A percentile compares a stretch with the other conserved stretches of the same genome.
Evolutionary conservation across 2,329 filamentous ascomycete species (phyloP).

Genomic region (Zopfia rhizophila): DNA sequence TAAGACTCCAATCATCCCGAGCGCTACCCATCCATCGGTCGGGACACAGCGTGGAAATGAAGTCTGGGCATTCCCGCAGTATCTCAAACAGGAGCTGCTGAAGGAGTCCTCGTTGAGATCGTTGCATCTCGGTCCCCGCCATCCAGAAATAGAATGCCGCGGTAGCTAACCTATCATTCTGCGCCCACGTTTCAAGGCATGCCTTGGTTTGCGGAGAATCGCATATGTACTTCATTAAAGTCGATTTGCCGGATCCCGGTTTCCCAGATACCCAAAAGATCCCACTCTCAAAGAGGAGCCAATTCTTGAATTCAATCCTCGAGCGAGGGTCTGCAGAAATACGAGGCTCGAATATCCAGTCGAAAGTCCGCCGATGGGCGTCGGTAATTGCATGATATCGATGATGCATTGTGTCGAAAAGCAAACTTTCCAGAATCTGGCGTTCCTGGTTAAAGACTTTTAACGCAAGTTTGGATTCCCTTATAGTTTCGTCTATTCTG

Average conservation of each 20-base stretch:
- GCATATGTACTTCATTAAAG: conserved; percentile 58
- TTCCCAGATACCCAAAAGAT: conserved; percentile 57
- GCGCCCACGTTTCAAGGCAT: conserved; percentile 50
- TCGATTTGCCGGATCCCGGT: conserved; percentile 60
- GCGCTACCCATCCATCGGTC: conserved; percentile 1
- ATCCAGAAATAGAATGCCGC: conserved; percentile 57
- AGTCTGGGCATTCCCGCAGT: conserved; percentile 11
- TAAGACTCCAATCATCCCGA: neutral
- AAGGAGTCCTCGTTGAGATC: conserved; percentile 54
- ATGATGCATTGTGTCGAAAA: conserved; percentile 8
- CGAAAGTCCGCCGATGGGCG: conserved; percentile 13
- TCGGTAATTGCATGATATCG: conserved; percentile 10
- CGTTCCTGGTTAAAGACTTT: neutral
- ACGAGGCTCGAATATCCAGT: conserved; percentile 14
- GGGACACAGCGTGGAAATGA: conserved; percentile 4
- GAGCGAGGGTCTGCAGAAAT: conserved; percentile 3
- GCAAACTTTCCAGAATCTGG: conserved; percentile 6
- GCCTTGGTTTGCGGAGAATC: conserved; percentile 36
- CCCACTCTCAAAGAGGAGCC: conserved; percentile 9
- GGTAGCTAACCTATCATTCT: conserved; percentile 35
- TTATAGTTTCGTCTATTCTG: neutral
- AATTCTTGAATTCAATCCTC: conserved; percentile 7
- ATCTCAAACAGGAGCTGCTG: conserved; percentile 49
- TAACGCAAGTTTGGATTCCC: neutral
- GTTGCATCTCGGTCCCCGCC: conserved; percentile 52